These are phyloP conservation scores for Inga laurina DNA, from an alignment of 306 rosid species.

Conservation along the genomic window DNA sequence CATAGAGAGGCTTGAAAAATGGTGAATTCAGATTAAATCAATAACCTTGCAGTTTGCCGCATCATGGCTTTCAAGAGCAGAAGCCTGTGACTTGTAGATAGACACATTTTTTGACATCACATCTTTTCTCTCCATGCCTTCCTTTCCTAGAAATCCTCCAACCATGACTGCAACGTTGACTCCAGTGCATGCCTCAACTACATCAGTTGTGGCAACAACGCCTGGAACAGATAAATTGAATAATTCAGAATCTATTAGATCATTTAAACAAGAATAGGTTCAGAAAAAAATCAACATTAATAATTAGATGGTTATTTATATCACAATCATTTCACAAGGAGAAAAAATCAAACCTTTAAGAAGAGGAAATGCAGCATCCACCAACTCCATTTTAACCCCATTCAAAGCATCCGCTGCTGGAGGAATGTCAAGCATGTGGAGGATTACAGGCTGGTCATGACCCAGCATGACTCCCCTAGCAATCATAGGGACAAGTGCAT, in stretches of 20 bases:
- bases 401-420: conserved; percentile 94
- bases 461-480: conserved; percentile 98
- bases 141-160: conserved; percentile 99
- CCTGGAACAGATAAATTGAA: conserved; percentile 51
- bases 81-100: conserved; percentile 94
- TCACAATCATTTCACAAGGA: background rate
- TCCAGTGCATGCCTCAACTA: conserved; percentile 92
- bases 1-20: background rate
- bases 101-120: conserved; percentile 95
- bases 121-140: conserved; percentile 98
- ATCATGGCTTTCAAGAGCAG: conserved; percentile 89
- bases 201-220: conserved; percentile 98
- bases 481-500: conserved; percentile 98
- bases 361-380: conserved; percentile 93
- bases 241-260: conserved; percentile 3
- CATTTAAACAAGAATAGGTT: background rate
- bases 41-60: conserved; percentile 95
- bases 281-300: background rate
- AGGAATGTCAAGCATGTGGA: conserved; percentile 91
- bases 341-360: conserved; percentile 59
- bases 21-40: background rate
- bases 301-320: background rate
- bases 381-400: conserved; percentile 92
- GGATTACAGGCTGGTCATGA: conserved; percentile 88
- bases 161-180: conserved; percentile 91